Evolutionary conservation across 495 filamentous ascomycete species (phyloP).

Genomic region (Cryomyces minteri): DNA sequence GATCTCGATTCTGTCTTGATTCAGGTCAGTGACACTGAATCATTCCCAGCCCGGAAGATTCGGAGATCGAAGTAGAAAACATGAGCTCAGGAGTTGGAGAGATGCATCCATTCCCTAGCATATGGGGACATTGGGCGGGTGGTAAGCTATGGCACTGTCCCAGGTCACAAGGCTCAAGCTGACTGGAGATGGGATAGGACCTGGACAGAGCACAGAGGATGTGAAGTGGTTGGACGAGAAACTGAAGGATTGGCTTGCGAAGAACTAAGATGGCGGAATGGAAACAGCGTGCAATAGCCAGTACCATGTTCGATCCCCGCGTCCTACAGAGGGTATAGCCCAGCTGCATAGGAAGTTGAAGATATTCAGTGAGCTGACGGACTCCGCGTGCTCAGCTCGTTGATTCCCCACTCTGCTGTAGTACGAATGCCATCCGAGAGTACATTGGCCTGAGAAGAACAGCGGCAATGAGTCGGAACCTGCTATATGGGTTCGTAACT

Average conservation of each 20-base stretch:
- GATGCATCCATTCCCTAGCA: conserved; percentile 36
- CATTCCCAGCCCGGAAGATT: conserved; percentile 39
- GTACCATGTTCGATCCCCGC: too few relatives aligned
- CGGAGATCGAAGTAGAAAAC: conserved; percentile 43
- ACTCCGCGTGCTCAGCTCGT: too few relatives aligned
- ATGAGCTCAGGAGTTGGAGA: conserved; percentile 44
- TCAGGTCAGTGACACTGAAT: too few relatives aligned
- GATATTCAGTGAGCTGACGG: too few relatives aligned
- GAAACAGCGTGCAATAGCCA: too few relatives aligned
- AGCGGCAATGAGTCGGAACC: too few relatives aligned
- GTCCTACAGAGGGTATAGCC: too few relatives aligned
- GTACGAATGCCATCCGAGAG: too few relatives aligned
- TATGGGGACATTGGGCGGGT: conserved; percentile 43
- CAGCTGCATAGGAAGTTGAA: too few relatives aligned
- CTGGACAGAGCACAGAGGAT: conserved; percentile 43
- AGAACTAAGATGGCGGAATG: not conserved
- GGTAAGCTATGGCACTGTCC: conserved; percentile 6
- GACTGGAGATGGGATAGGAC: conserved; percentile 20
- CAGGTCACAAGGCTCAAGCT: not conserved
- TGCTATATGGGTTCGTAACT: too few relatives aligned
- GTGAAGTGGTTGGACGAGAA: conserved; percentile 47
- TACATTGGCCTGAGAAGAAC: too few relatives aligned
- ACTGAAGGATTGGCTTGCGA: conserved; percentile 29
- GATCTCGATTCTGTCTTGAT: conserved; percentile 6
- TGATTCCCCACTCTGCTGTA: too few relatives aligned